Evolutionary conservation across 352 stramenopile genomes (phyloP).

Genomic region (Pythium phragmiticola): DNA sequence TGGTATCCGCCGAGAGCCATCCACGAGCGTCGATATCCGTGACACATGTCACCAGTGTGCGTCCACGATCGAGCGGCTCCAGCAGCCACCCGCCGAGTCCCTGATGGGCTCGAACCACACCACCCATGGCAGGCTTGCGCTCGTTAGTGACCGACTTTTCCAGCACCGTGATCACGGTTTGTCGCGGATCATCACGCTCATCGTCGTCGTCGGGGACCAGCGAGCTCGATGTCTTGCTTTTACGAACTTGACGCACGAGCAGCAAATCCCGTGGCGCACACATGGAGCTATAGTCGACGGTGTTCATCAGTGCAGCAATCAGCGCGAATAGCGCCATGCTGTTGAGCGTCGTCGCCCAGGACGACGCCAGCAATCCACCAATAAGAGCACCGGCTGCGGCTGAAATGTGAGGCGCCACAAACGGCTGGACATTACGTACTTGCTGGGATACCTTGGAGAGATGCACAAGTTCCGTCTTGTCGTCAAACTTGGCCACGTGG

Average conservation of each 20-base stretch:
- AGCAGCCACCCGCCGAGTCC: conserved; percentile 79
- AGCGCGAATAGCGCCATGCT: conserved; percentile 54
- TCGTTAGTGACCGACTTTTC: conserved; percentile 82
- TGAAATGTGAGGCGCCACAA: conserved; percentile 49
- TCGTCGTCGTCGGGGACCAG: conserved; percentile 27
- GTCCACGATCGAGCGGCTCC: conserved; percentile 57
- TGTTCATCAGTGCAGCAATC: conserved; percentile 44
- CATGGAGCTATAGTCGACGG: conserved; percentile 50
- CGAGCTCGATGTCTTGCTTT: conserved; percentile 24
- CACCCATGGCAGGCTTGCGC: conserved; percentile 43
- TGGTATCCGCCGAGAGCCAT: conserved; percentile 46
- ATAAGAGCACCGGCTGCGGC: conserved; percentile 41
- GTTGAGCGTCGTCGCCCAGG: conserved; percentile 49
- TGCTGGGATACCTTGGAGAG: conserved; percentile 51
- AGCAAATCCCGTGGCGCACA: conserved; percentile 63
- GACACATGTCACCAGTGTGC: conserved; percentile 70
- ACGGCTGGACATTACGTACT: conserved; percentile 39
- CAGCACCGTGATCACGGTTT: conserved; percentile 54
- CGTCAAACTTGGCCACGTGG: conserved; percentile 72
- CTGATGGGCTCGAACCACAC: conserved; percentile 54
- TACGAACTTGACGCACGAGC: conserved; percentile 71
- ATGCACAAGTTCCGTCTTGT: conserved; percentile 72
- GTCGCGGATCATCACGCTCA: conserved; percentile 47
- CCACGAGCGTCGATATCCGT: conserved; percentile 66
- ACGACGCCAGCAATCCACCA: conserved; percentile 38